Conservation (phyloP, 371 early-diverging fungal species). For the Syncephalastrum monosporum region DNA sequence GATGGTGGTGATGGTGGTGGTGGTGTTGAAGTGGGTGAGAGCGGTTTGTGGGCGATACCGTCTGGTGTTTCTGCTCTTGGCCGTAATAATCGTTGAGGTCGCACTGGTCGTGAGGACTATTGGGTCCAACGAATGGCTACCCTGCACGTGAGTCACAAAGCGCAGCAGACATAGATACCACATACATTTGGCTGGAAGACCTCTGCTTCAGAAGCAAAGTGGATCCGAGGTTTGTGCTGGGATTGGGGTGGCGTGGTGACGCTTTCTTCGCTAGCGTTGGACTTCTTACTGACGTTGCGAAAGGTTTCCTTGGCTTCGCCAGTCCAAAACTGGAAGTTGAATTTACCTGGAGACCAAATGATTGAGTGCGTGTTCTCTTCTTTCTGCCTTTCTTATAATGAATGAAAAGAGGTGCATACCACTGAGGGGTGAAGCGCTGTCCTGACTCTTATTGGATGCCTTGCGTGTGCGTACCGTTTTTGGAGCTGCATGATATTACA, state of each 20-base stretch:
- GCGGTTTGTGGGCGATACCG: neutral
- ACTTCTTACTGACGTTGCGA: neutral
- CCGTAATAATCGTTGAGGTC: slow-evolving; percentile 1
- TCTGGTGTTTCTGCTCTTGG: neutral
- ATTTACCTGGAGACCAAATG: slow-evolving; percentile 5
- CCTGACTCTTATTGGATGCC: slow-evolving; percentile 5
- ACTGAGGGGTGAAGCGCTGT: slow-evolving; percentile 11
- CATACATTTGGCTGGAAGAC: too few species aligned
- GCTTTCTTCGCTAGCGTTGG: neutral
- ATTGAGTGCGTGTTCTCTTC: neutral
- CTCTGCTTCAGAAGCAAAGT: neutral
- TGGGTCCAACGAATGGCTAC: neutral
- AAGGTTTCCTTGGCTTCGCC: slow-evolving; percentile 12
- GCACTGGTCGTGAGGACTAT: slow-evolving; percentile 1
- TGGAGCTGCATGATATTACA: slow-evolving; percentile 4
- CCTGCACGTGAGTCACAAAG: too few species aligned
- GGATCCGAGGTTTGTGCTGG: neutral
- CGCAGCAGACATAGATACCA: too few species aligned
- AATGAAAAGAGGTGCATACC: slow-evolving; percentile 2
- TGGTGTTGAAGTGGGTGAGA: neutral
- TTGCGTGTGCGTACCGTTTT: slow-evolving; percentile 3
- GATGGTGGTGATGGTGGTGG: neutral
- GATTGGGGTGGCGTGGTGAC: slow-evolving; percentile 1
- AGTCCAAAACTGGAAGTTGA: slow-evolving; percentile 19
- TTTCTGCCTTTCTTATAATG: neutral